Base-by-base conservation (phyloP, 148 eudicot genomes). In the Rhododendron molle region DNA sequence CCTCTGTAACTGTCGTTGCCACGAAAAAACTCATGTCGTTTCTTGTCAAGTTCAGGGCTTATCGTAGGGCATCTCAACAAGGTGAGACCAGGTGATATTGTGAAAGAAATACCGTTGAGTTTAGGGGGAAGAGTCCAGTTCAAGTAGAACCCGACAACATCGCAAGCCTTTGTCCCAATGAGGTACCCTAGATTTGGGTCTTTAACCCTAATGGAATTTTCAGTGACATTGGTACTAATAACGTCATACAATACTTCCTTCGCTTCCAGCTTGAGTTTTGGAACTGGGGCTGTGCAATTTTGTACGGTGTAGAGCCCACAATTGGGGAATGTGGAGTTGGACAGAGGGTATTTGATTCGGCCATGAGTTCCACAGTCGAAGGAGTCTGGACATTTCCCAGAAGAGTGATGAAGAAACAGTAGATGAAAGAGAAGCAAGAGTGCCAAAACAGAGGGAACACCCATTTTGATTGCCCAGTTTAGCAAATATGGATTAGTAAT, bases 241-340 rank as follows among this genome's bases (percentile, higher is more conserved):
- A 62, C 3, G 2, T 62, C 71, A 62, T 62, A 62, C 3, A 21
- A 0, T 0, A 62, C 28, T 60, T 0, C 67, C 20, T 77, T 80
- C 32, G 69, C 80, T 12, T 79, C 79, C 21, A 88, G n/a, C 2
- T 89, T 82, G 43, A 90, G 40, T 1, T 86, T 83, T 15, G 65
- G 83, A 72, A 10, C 77, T 73, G 23, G 11, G 14, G 32, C 8
- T 20, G 82, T 79, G 78, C 93, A 92, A 79, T 86, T 79, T 23
- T 5, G 7, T 8, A 92, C 43, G 47, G 58, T 77, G 80, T 21
- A 83, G 23, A 90, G 49, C 23, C 94, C 94, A 78, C 94, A 92
- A 1, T 0, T 0, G 4, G 84, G 76, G 38, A 2, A n/a, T 38
- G 43, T 38, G 32, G 43, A 38, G 43, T 89, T 78, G 47, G 89